Evolutionary conservation across 1,284 basidiomycete species (phyloP).

Genomic region (Irpex lacteus): DNA sequence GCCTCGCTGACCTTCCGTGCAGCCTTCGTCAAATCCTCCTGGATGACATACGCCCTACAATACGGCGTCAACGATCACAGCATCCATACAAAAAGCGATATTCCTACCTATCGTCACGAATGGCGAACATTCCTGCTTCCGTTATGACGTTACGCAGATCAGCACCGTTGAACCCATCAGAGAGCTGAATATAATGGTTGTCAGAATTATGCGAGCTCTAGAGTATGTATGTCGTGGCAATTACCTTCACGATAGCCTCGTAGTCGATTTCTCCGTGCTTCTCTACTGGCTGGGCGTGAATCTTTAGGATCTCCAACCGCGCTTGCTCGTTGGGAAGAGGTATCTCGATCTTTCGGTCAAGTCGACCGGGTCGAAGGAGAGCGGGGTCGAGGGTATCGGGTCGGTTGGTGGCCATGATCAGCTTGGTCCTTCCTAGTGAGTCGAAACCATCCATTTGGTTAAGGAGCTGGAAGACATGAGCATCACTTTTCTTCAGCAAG

Average conservation of each 20-base stretch:
- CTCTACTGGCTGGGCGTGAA: conserved; percentile 93
- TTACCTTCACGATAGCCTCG: conserved; percentile 93
- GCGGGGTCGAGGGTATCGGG: conserved; percentile 98
- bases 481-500: background rate
- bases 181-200: conserved; percentile 47
- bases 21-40: conserved; percentile 98
- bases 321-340: conserved; percentile 98
- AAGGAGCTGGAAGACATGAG: conserved; percentile 43
- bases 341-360: conserved; percentile 98
- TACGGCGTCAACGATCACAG: background rate
- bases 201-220: too few relatives aligned
- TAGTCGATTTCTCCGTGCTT: conserved; percentile 96
- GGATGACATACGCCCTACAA: conserved; percentile 81
- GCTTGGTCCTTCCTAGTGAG: conserved; percentile 91
- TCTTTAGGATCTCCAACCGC: conserved; percentile 94
- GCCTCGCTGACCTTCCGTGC: conserved; percentile 94
- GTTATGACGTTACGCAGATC: conserved; percentile 97
- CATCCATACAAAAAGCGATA: background rate
- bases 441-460: conserved; percentile 99
- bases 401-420: conserved; percentile 98
- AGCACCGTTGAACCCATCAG: conserved; percentile 93
- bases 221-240: conserved; percentile 1
- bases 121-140: conserved; percentile 99
- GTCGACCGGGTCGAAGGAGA: conserved; percentile 90
- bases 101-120: conserved; percentile 85